These are phyloP conservation scores for Raffaelea deltoideospora DNA, from an alignment of 2,329 filamentous ascomycete species.

Conservation along the genomic window DNA sequence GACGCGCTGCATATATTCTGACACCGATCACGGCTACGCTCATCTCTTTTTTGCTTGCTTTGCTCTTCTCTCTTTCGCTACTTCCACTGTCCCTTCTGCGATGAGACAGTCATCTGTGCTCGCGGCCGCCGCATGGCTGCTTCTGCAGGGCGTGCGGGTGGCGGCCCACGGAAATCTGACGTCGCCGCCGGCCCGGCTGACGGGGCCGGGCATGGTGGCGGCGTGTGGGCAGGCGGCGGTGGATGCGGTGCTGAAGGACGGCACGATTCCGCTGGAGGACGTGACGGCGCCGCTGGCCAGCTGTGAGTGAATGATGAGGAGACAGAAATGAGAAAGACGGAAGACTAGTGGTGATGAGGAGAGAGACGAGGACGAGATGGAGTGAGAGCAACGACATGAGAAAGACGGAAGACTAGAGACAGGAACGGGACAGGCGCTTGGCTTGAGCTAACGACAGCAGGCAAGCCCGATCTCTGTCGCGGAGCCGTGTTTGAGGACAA, in stretches of 20 bases:
- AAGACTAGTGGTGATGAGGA: no score
- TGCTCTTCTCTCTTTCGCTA: background rate
- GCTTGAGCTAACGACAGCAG: constrained; percentile 8
- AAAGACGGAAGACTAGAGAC: no score
- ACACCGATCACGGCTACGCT: no score
- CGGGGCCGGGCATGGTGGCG: constrained; percentile 25
- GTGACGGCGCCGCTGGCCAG: constrained; percentile 10
- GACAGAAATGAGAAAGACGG: no score
- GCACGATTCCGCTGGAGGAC: constrained; percentile 20
- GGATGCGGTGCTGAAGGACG: constrained; percentile 18
- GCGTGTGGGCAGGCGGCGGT: constrained; percentile 28
- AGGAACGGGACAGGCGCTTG: no score
- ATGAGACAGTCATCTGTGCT: constrained; percentile 4
- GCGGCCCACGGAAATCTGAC: constrained; percentile 29
- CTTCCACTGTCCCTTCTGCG: no score
- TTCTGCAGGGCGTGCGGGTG: constrained; percentile 14
- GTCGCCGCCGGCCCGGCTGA: constrained; percentile 23
- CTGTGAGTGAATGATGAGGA: no score
- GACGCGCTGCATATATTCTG: no score
- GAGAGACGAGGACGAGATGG: no score
- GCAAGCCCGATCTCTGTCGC: constrained; percentile 31
- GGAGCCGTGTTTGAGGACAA: constrained; percentile 31
- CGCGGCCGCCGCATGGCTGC: constrained; percentile 7
- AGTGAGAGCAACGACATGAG: no score
- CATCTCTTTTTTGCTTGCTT: no score